Conservation (phyloP, 495 filamentous ascomycete species). For the Bacidia rubella region DNA sequence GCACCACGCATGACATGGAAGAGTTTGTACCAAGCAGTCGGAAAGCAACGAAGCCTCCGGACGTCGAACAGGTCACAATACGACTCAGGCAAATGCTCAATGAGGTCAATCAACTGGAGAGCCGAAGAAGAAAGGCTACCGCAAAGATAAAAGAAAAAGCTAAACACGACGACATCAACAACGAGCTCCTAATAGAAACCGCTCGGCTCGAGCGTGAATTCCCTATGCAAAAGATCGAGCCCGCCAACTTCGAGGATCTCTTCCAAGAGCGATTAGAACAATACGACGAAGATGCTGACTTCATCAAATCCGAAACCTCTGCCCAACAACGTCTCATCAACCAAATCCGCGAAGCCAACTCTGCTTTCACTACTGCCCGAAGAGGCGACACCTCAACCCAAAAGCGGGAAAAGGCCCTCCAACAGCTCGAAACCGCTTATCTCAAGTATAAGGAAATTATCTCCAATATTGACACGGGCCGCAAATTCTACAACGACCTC, state of each 20-base stretch:
- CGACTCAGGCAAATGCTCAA: constrained; percentile 64
- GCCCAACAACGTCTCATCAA: constrained; percentile 62
- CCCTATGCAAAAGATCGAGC: constrained; percentile 68
- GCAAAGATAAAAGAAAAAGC: constrained; percentile 64
- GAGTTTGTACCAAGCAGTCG: constrained; percentile 82
- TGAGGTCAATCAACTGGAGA: constrained; percentile 71
- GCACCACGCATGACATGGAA: constrained; percentile 65
- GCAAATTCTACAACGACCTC: constrained; percentile 96
- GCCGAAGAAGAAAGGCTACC: constrained; percentile 57
- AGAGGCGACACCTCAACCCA: constrained; percentile 59
- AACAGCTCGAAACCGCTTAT: constrained; percentile 83
- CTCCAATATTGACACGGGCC: constrained; percentile 70
- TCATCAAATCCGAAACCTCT: constrained; percentile 52
- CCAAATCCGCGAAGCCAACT: constrained; percentile 60
- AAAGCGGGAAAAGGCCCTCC: constrained; percentile 74
- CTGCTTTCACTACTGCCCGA: constrained; percentile 55
- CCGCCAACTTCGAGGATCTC: constrained; percentile 80
- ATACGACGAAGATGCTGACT: constrained; percentile 66
- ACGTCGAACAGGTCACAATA: constrained; percentile 63
- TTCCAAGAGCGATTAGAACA: constrained; percentile 67
- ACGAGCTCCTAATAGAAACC: constrained; percentile 66
- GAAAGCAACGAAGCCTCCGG: constrained; percentile 59
- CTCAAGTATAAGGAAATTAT: constrained; percentile 91
- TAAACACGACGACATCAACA: constrained; percentile 77
- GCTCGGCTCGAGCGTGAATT: constrained; percentile 74